phyloP scores from a whole-genome alignment of 108 stramenopile species.

The Nitzschia palea region DNA sequence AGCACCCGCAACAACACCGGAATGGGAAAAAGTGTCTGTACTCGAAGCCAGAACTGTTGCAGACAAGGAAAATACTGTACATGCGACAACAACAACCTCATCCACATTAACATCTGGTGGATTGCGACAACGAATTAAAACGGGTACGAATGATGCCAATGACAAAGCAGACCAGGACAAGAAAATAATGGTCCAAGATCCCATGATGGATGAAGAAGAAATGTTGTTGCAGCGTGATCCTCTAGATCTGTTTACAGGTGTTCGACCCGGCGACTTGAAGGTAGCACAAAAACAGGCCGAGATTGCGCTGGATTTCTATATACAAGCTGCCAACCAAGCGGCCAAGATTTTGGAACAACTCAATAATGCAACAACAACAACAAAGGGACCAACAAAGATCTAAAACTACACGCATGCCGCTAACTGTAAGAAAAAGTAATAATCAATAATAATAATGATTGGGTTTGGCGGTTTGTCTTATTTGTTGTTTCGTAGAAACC shows the following conservation, averaged over 20 bases:
- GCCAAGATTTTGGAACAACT: conserved; percentile 26
- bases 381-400: no score
- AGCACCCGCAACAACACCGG: background rate
- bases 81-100: background rate
- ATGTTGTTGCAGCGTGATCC: conserved; percentile 17
- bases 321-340: conserved; percentile 49
- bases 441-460: no score
- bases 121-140: conserved; percentile 2
- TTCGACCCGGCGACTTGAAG: conserved; percentile 37
- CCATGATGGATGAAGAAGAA: conserved; percentile 21
- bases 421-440: no score
- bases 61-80: background rate
- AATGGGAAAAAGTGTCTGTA: conserved; percentile 17
- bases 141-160: background rate
- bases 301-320: conserved; percentile 34
- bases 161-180: background rate
- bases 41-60: conserved; percentile 1
- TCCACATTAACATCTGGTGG: background rate
- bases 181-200: background rate
- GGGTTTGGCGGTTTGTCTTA: no score
- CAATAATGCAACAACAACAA: conserved; percentile 7
- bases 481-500: no score
- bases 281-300: conserved; percentile 45
- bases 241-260: conserved; percentile 41
- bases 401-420: no score